Base-by-base conservation (phyloP, 192 early-diverging fungal species). In the Gamsiella multidivaricata region DNA sequence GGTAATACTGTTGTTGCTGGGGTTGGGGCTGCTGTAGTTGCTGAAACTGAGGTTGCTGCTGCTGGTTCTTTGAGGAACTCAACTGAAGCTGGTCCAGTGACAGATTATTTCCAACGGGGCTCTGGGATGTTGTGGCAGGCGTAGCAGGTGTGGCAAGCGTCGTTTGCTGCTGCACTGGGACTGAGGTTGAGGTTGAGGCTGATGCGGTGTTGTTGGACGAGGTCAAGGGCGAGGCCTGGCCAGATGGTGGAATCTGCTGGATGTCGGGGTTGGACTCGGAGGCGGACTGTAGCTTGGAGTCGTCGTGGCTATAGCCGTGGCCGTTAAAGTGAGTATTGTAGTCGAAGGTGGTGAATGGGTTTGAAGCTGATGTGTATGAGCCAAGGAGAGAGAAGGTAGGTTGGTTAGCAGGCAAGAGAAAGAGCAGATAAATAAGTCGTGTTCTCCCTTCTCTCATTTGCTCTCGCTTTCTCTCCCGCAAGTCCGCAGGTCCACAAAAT, bases 251-350 rank as follows among this genome's bases (percentile, higher is more conserved):
- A n/a, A 20, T 26, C 14, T 31, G 34, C 33, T 29, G 28, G 26
- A 34, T 12, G 36, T 22, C 33, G n/a, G 10, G n/a, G 28, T 10
- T 18, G 17, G 45, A 18, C 45, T 46, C 45, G 9, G 45, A 18
- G 12, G n/a, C 45, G 5, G n/a, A 9, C 4, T 18, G 45, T 18
- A 18, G 9, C 12, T 12, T 4, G 45, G 15, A 22, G 50, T 60
- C 57, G 56, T 54, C 36, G 68, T 61, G 58, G 47, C 50, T 61
- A 32, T 61, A 61, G 5, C 68, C 68, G 58, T 29, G 49, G 29
- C 50, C 58, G 68, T 70, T 70, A 41, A 22, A 70, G 57, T 33
- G 31, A 39, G 68, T 43, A 39, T 61, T 70, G 70, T 72, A 64
- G 61, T 72, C 70, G 31, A 52, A 31, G 45, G 54, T 26, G 28